Evolutionary conservation across 129 eudicot species (phyloP), one percentile per base, ranked within the genome.

Genomic region (Logfia minima): DNA sequence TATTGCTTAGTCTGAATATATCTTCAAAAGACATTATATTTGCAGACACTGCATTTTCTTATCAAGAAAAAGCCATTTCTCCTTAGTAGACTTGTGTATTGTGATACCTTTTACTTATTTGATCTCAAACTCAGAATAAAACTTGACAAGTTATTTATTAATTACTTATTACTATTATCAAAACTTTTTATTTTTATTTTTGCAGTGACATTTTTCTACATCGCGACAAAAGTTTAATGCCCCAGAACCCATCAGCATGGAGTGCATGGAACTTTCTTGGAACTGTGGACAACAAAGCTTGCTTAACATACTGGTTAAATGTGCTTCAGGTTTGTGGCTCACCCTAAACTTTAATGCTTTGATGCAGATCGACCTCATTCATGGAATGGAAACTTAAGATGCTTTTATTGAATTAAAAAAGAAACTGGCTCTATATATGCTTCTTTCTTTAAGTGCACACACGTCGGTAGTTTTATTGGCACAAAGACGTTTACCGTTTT

Each of bases 221-320:
- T 53, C 92, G 85, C 68, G 97, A 95, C 85, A 82, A 81, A 85
- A 88, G 55, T 70, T 79, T 95, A 64, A 89, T 95, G 97, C 99
- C 99, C 39, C 84, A 62, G 79, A 95, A 92, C 83, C 86, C 88
- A 68, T 90, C 97, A 78, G 96, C 97, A 6, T 95, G 99, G 99
- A 92, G 99, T 65, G 82, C 99, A 5, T 95, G 97, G 99, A 95
- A 95, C 76, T 95, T 92, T 77, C 92, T 86, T 23, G 99, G 99
- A 81, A 86, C 86, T 21, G 70, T 79, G 43, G 82, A 89, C 73
- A 80, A 76, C 35, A 89, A 77, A 88, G 94, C 87, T 68, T 91
- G 93, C 83, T 80, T 95, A 76, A 95, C 99, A 23, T 92, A 95
- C 72, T 95, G 99, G 99, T 86, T 92, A 79, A 95, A 95, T 76